Conservation (phyloP, 371 early-diverging fungal genomes). For the Mucor indicus region DNA sequence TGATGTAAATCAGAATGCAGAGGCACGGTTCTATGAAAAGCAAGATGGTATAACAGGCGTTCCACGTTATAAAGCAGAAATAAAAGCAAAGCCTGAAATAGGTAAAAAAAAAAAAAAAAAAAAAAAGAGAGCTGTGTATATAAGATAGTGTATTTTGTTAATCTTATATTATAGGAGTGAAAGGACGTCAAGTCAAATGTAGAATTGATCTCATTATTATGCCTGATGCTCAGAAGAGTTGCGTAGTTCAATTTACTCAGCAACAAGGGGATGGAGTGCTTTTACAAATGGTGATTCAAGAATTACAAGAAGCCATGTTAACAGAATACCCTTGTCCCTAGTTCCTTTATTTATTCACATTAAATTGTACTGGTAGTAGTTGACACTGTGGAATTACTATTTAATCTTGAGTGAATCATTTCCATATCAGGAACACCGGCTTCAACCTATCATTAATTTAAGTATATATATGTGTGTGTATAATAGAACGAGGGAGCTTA, state of each 20-base stretch:
- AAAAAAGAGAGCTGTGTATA: neutral
- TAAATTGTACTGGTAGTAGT: neutral
- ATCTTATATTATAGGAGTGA: neutral
- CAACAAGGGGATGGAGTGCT: constrained; percentile 34
- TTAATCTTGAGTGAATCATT: constrained; percentile 41
- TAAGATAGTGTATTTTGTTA: neutral
- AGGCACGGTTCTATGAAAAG: constrained; percentile 43
- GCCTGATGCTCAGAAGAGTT: constrained; percentile 19
- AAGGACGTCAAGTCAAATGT: constrained; percentile 42
- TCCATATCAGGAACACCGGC: constrained; percentile 53
- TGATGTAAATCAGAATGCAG: constrained; percentile 28
- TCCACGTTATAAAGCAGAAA: constrained; percentile 40
- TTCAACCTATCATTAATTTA: constrained; percentile 56
- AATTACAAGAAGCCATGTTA: constrained; percentile 12
- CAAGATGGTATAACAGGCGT: constrained; percentile 28
- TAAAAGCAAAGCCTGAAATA: constrained; percentile 23
- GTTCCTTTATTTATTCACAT: neutral
- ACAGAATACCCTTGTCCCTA: constrained; percentile 20
- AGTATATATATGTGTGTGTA: too few relatives aligned
- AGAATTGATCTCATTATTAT: constrained; percentile 37
- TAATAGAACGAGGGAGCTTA: too few relatives aligned
- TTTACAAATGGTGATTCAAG: constrained; percentile 15
- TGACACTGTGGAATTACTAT: neutral
- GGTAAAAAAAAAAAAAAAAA: neutral
- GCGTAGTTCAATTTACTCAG: constrained; percentile 38